Conservation (phyloP, 2,329 filamentous ascomycete genomes). For the Alternaria tenuissima region DNA sequence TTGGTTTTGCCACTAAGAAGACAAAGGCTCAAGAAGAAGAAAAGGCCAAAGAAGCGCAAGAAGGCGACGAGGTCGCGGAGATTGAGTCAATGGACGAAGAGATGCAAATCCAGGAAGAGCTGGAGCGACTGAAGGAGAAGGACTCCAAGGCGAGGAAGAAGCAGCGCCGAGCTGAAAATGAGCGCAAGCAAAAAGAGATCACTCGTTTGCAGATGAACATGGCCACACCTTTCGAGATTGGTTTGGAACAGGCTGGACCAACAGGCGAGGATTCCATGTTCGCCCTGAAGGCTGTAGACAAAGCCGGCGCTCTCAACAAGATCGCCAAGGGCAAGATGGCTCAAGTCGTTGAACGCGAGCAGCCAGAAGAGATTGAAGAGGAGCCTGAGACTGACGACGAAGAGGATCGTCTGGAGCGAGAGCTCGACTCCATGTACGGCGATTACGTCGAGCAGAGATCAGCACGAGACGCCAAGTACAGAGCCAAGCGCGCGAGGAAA, state of each 20-base stretch:
- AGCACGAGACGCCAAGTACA: conserved; percentile 82
- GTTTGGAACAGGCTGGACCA: conserved; percentile 84
- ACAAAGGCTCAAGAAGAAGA: conserved; percentile 54
- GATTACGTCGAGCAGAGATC: conserved; percentile 82
- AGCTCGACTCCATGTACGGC: conserved; percentile 88
- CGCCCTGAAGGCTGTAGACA: conserved; percentile 81
- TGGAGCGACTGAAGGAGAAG: conserved; percentile 82
- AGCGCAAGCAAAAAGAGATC: conserved; percentile 92
- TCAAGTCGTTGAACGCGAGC: conserved; percentile 64
- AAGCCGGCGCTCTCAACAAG: conserved; percentile 72
- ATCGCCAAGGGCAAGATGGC: conserved; percentile 83
- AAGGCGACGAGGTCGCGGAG: conserved; percentile 76
- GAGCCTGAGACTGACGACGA: conserved; percentile 74
- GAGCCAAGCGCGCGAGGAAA: conserved; percentile 86
- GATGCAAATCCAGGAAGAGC: conserved; percentile 84
- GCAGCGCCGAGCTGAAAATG: conserved; percentile 86
- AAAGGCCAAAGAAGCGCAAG: conserved; percentile 51
- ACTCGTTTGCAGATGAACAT: conserved; percentile 98
- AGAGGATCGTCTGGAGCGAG: conserved; percentile 80
- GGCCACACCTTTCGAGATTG: conserved; percentile 94
- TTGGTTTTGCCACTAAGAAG: conserved; percentile 84
- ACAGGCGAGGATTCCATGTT: conserved; percentile 86
- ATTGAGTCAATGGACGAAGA: conserved; percentile 95
- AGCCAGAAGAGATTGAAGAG: conserved; percentile 56
- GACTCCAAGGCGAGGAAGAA: conserved; percentile 80